Conservation (phyloP, 768 basidiomycete genomes). For the Pulveroboletus sp. region DNA sequence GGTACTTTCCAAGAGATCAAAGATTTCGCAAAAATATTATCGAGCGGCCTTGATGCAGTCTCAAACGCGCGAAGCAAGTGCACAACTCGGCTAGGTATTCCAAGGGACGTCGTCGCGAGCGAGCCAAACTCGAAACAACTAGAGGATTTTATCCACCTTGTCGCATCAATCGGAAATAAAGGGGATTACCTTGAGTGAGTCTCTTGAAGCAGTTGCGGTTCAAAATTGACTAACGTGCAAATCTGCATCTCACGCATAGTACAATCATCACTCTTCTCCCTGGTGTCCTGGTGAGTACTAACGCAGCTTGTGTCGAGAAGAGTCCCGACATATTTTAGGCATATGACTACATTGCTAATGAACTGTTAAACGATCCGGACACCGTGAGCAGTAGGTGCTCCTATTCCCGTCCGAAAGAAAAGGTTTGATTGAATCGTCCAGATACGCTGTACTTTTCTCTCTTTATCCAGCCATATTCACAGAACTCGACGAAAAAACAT, state of each 20-base stretch:
- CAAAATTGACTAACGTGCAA: not conserved
- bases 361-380: not conserved
- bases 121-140: not conserved
- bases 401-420: no score
- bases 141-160: not conserved
- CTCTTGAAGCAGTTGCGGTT: no score
- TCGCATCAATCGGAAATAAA: not conserved
- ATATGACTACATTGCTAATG: not conserved
- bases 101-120: not conserved
- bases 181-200: slow-evolving; percentile 7
- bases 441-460: slow-evolving; percentile 1
- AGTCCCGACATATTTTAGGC: not conserved
- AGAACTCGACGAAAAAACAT: not conserved
- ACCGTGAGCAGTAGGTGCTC: slow-evolving; percentile 2
- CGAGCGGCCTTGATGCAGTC: not conserved
- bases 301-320: not conserved
- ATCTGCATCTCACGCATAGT: not conserved
- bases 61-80: not conserved
- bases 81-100: not conserved
- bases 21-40: not conserved
- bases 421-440: not conserved
- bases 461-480: not conserved
- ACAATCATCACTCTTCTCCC: slow-evolving; percentile 1
- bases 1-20: slow-evolving; percentile 1
- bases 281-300: slow-evolving; percentile 1